Conservation (phyloP, 139 green algal genomes). For the Trebouxia sp. region DNA sequence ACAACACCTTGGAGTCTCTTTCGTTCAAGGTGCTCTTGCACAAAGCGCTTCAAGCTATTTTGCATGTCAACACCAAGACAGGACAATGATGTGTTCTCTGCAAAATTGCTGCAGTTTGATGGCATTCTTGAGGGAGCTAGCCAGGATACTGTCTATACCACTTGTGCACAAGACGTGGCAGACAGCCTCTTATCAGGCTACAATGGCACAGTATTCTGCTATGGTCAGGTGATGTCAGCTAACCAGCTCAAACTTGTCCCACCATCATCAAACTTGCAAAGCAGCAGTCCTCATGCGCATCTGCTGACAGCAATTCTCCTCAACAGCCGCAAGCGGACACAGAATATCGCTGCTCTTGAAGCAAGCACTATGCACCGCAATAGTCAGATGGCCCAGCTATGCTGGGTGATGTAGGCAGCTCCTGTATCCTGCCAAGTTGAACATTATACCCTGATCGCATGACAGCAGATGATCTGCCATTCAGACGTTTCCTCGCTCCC, state of each 20-base stretch:
- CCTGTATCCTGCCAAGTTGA: no score
- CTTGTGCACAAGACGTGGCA: conserved; percentile 70
- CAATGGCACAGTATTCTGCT: conserved; percentile 77
- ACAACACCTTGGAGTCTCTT: conserved; percentile 10
- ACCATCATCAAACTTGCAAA: neutral
- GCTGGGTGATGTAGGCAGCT: no score
- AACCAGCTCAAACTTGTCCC: neutral
- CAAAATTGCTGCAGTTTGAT: conserved; percentile 65
- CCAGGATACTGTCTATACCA: conserved; percentile 76
- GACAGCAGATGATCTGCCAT: no score
- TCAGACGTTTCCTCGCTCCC: no score
- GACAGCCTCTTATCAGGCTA: conserved; percentile 78
- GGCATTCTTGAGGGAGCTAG: conserved; percentile 66
- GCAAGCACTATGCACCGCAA: no score
- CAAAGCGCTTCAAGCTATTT: neutral
- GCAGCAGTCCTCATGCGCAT: neutral
- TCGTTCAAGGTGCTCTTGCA: neutral
- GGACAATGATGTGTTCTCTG: neutral
- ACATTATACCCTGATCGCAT: no score
- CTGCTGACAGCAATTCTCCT: neutral
- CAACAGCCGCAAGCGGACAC: no score
- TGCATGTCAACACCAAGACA: no score
- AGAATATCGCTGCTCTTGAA: no score
- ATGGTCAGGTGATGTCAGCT: conserved; percentile 54
- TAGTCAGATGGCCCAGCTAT: no score